Base-by-base conservation (phyloP, 768 basidiomycete genomes). In the Hebeloma cylindrosporum region DNA sequence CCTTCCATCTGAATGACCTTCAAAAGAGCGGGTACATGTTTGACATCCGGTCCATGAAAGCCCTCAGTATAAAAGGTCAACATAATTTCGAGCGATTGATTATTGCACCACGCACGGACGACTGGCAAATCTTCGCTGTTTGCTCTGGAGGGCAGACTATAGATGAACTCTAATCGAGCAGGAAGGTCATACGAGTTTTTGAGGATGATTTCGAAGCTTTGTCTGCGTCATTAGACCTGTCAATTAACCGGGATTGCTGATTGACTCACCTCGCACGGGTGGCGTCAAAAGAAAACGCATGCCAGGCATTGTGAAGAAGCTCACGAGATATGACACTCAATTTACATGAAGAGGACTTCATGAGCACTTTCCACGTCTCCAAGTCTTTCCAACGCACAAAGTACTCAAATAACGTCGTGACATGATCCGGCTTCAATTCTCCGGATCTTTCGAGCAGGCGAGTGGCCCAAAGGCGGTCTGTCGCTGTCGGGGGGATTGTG, bases 381-480 rank as follows among this genome's bases (percentile, higher is more conserved):
- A 54, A 18, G 34, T 62, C 60, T 11, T 59, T 58, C 64, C 64
- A 64, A 30, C 53, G 52, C 20, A 65, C 10, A 13, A 62, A 58
- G 30, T 54, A 56, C 11, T 56, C 43, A 7, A 52, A 33, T 47
- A 66, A 44, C 3, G 37, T 25, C 11, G 45, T 29, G 11, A 51
- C 37, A 20, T 56, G 53, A 8, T 43, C 35, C 21, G 48, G 51
- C n/a, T 50, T 51, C 11, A 45, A 25, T 7, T 34, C 18, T 4
- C 20, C 35, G 7, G 49, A 18, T n/a, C 48, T 40, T 7, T 35
- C 41, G 27, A 63, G 14, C 21, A 64, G 41, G 17, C 50, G 40
- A 21, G 23, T 22, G 22, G 51, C 54, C 45, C 50, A 43, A 23
- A 32, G 25, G 13, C 35, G 42, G 29, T 56, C 36, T 3, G 59